phyloP scores from a whole-genome alignment of 163 green algal genomes.

The Trebouxia gelatinosa region DNA sequence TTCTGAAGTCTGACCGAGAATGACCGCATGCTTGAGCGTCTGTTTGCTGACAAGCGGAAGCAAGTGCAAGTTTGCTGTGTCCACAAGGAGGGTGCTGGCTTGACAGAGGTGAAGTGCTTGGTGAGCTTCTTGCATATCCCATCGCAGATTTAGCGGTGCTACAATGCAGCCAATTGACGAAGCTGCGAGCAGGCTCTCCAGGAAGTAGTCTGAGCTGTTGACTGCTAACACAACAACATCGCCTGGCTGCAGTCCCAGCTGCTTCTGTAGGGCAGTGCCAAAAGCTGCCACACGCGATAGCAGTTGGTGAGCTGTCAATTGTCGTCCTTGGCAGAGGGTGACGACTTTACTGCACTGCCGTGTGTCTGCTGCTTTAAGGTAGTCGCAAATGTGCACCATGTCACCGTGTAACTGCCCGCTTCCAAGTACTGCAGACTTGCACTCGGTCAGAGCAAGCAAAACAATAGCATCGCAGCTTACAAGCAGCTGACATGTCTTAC shows the following conservation, averaged over 20 bases:
- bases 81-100: conserved; percentile 43
- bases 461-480: not conserved
- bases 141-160: conserved; percentile 69
- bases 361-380: not conserved
- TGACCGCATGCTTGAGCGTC: not conserved
- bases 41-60: not conserved
- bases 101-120: conserved; percentile 37
- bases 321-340: conserved; percentile 29
- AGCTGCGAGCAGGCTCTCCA: conserved; percentile 59
- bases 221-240: conserved; percentile 51
- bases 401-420: too few species aligned
- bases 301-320: conserved; percentile 17
- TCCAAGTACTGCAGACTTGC: not conserved
- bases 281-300: conserved; percentile 34
- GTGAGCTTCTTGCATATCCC: conserved; percentile 53
- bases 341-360: conserved; percentile 10
- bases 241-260: conserved; percentile 33
- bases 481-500: not conserved
- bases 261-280: conserved; percentile 16
- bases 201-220: conserved; percentile 45
- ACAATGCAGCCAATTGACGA: conserved; percentile 52
- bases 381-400: conserved; percentile 33
- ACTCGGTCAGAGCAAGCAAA: not conserved
- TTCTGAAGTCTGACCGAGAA: not conserved
- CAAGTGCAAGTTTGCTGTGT: conserved; percentile 35